These are phyloP conservation scores for Plasmodium billcollinsi DNA, from an alignment of 169 alveolate species.

Conservation along the genomic window DNA sequence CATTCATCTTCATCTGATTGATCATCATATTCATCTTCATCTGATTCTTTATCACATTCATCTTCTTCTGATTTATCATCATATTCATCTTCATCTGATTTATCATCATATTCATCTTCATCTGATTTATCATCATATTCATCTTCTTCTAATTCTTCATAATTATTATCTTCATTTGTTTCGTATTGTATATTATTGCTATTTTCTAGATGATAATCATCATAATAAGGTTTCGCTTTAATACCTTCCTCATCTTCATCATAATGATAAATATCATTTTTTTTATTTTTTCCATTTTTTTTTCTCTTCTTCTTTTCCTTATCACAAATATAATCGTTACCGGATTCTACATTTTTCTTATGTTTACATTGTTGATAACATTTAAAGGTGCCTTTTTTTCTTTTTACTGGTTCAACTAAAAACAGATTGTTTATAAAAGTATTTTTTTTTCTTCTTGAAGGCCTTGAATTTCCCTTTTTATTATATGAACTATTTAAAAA, in stretches of 20 bases:
- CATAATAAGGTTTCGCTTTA: no score
- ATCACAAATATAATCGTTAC: no score
- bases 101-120: background rate
- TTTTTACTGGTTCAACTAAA: background rate
- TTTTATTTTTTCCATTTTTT: no score
- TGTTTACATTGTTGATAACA: no score
- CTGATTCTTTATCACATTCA: background rate
- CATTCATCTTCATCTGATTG: background rate
- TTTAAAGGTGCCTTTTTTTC: no score
- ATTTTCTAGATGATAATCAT: no score
- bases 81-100: background rate
- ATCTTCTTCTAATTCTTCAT: background rate
- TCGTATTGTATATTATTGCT: no score
- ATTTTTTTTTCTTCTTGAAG: background rate
- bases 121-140: background rate
- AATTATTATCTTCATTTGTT: background rate
- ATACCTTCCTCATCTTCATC: no score
- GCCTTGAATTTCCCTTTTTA: background rate
- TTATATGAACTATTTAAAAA: slow-evolving; percentile 30
- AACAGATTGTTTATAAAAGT: background rate
- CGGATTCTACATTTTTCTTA: no score
- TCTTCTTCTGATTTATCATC: background rate
- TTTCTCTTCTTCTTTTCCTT: no score
- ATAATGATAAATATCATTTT: no score
- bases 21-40: background rate